Percentiles rank a stretch among this genome's conserved stretches.
phyloP scores from a whole-genome alignment of 805 yeast species.

The Candida railenensis region DNA sequence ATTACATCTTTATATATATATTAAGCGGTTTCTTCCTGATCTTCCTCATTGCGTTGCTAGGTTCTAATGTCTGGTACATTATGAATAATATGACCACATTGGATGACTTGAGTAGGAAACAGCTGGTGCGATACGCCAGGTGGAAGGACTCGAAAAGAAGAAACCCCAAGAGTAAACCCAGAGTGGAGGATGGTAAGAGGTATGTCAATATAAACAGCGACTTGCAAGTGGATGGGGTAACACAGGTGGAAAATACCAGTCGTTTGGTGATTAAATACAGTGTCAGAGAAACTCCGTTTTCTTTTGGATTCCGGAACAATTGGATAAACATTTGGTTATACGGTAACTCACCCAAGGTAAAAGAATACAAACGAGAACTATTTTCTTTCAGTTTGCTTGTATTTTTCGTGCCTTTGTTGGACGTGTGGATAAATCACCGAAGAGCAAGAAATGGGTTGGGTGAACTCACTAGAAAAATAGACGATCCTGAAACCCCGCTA shows the following conservation, averaged over 20 bases:
- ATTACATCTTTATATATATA: conserved; percentile 48
- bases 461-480: neutral
- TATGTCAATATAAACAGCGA: conserved; percentile 42
- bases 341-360: conserved; percentile 15
- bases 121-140: conserved; percentile 20
- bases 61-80: conserved; percentile 46
- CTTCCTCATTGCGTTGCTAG: conserved; percentile 42
- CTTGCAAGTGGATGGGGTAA: conserved; percentile 1
- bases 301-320: conserved; percentile 37
- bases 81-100: conserved; percentile 53
- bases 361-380: neutral
- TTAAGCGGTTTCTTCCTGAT: conserved; percentile 44
- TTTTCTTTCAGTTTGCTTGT: neutral
- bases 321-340: conserved; percentile 31
- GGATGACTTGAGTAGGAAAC: conserved; percentile 48
- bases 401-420: conserved; percentile 1
- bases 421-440: neutral
- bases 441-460: neutral
- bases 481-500: too few relatives aligned
- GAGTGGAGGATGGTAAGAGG: conserved; percentile 31
- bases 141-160: neutral
- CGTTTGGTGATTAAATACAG: neutral
- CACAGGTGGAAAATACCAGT: neutral
- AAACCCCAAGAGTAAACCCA: conserved; percentile 7
- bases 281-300: conserved; percentile 30